Conservation (phyloP, 1,284 basidiomycete genomes). For the Hymenochaete sp. region DNA sequence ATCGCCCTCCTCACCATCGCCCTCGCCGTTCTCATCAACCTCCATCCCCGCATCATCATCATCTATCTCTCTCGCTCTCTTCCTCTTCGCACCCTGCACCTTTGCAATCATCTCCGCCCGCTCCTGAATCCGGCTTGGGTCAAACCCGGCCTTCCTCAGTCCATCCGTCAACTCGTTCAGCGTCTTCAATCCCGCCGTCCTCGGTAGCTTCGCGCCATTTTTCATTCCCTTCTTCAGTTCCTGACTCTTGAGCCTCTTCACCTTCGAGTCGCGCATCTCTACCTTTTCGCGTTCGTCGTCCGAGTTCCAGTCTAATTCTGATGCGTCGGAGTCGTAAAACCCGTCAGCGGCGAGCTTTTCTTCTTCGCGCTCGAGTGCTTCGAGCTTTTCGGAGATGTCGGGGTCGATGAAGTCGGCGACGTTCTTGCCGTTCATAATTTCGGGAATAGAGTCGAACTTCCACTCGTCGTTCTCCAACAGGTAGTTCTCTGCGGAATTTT, state of each 20-base stretch:
- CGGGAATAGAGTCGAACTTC: conserved; percentile 95
- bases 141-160: conserved; percentile 81
- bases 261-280: conserved; percentile 55
- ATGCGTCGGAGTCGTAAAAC: conserved; percentile 76
- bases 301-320: conserved; percentile 86
- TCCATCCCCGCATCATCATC: conserved; percentile 36
- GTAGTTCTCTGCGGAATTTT: conserved; percentile 68
- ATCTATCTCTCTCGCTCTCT: too few species aligned
- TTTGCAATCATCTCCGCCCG: conserved; percentile 82
- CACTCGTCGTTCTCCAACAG: conserved; percentile 85
- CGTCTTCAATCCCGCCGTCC: conserved; percentile 82
- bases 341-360: conserved; percentile 89
- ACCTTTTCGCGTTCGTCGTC: conserved; percentile 85
- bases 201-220: conserved; percentile 78
- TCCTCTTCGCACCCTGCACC: conserved; percentile 63
- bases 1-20: conserved; percentile 28
- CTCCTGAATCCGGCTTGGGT: conserved; percentile 82
- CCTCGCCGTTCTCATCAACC: conserved; percentile 35
- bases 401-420: conserved; percentile 98
- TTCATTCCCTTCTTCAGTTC: conserved; percentile 80
- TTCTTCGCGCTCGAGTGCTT: conserved; percentile 95
- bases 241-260: conserved; percentile 74
- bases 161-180: conserved; percentile 77
- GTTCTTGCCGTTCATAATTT: conserved; percentile 98
- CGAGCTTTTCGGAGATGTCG: conserved; percentile 95